Conservation (phyloP, 495 filamentous ascomycete genomes). For the Oidiodendron maius region DNA sequence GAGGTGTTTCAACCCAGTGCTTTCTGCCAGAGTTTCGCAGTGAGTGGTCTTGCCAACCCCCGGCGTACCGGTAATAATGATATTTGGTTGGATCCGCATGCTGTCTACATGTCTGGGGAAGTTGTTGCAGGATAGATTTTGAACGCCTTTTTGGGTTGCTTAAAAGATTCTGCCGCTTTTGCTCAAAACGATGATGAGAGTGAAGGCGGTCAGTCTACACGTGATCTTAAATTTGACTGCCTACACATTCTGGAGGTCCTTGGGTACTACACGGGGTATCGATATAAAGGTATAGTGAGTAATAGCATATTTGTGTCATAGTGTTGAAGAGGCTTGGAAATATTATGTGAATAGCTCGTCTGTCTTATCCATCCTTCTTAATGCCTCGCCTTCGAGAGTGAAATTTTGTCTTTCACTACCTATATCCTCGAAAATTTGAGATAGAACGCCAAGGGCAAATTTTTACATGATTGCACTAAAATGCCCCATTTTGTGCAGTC, state of each 20-base stretch:
- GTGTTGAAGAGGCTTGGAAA: too few species aligned
- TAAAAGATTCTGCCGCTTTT: not conserved
- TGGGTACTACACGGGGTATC: too few species aligned
- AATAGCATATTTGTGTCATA: too few species aligned
- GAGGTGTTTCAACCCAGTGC: conserved; percentile 71
- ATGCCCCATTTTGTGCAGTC: conserved; percentile 14
- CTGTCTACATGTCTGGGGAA: not conserved
- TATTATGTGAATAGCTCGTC: too few species aligned
- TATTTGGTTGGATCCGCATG: conserved; percentile 59
- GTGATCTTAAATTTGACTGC: too few species aligned
- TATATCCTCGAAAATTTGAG: conserved; percentile 19
- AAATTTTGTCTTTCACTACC: conserved; percentile 15
- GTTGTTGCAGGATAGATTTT: not conserved
- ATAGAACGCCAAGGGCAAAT: conserved; percentile 18
- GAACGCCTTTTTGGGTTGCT: not conserved
- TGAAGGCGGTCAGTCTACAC: not conserved
- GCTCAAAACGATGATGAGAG: not conserved
- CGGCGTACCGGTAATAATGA: conserved; percentile 92
- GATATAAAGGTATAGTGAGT: too few species aligned
- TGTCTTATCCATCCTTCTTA: conserved; percentile 19
- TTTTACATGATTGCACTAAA: conserved; percentile 21
- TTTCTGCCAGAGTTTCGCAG: conserved; percentile 69
- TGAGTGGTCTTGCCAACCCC: conserved; percentile 94
- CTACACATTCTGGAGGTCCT: too few species aligned
- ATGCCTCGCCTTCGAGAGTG: conserved; percentile 10